Base-by-base conservation (phyloP, 345 rosid species). In the Populus alba region DNA sequence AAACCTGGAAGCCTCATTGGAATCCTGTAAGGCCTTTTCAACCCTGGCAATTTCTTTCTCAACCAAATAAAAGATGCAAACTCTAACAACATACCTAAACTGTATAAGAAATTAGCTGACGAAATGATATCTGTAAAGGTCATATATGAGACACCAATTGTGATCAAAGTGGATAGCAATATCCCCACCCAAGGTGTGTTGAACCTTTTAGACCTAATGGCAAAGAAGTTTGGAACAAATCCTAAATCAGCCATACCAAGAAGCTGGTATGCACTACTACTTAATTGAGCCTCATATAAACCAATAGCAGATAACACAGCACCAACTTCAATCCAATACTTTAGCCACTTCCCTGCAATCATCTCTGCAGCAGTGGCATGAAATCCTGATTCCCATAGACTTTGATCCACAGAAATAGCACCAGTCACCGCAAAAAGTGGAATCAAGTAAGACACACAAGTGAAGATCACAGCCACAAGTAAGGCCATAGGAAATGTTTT, bases 151-250 rank as follows among this genome's bases (percentile, higher is more conserved):
- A 89, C 82, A 16, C 86, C 94, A 6, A 87, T n/a, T 3, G 89
- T 73, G 77, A 91, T 86, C 62, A 81, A 51, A 13, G 90, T 84
- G 1, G 93, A 85, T 39, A 90, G 2, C 45, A 89, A 70, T 22
- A 93, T 91, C 76, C 96, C 97, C 1, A 89, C 72, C 97, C 96
- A 93, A 18, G 97, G 97, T 45, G 97, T 93, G 78, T 84, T 79
- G 81, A 91, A 93, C 90, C 89, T 81, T 77, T 85, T 87, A 2
- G 94, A 92, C 59, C 97, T 41, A 9, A 38, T 13, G 0, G 87
- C 90, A 15, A 93, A 89, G 71, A 84, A 81, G 37, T 71, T 67
- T 2, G 98, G 98, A 62, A 95, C 25, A 41, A 87, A 61, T 4
- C 94, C 97, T 69, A 93, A 45, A 73, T 90, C 83, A 7, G 96